Evolutionary conservation across 345 rosid genomes (phyloP), one percentile per base, ranked within the genome.

Genomic region (Ceriops zippeliana): DNA sequence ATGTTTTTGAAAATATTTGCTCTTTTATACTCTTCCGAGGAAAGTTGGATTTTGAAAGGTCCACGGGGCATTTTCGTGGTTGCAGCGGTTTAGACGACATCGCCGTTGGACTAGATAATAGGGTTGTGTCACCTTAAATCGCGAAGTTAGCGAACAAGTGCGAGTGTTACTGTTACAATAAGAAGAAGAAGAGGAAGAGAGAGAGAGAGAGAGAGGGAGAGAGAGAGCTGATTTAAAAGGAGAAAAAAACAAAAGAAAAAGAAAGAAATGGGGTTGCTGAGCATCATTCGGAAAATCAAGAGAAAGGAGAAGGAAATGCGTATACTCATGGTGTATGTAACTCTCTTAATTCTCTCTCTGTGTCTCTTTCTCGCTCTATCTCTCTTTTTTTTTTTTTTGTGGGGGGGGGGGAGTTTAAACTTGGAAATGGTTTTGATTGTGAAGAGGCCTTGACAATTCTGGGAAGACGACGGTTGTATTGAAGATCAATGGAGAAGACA

Each of bases 241-340:
- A 42, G 15, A 21, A 2, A 10, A 7, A 53, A 4, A 58, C 4
- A 58, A 1, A 31, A 56, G 7, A 27, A 8, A 7, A 1, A 10
- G 4, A 58, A 1, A 22, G 32, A n/a, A 70, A 85, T 85, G 86
- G 86, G 89, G 63, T 78, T 83, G 20, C 83, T 79, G 57, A 84
- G 82, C 83, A 93, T 93, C 67, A 93, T 91, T 67, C 76, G 96
- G 5, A 93, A 93, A 74, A 89, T 93, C 75, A 93, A 91, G 84
- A 89, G 82, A 79, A 95, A 89, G 47, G 99, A 95, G 85, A 95
- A 89, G 65, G 96, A 95, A 79, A 89, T 91, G 97, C 96, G 96
- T 37, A 89, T 89, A 60, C 93, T 95, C 21, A 91, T 95, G 97
- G 97, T 95, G 96, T 91, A 85, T 58, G 90, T 71, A 42, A 22